Base-by-base conservation (phyloP, 371 early-diverging fungal species). In the Lichtheimia hyalospora region DNA sequence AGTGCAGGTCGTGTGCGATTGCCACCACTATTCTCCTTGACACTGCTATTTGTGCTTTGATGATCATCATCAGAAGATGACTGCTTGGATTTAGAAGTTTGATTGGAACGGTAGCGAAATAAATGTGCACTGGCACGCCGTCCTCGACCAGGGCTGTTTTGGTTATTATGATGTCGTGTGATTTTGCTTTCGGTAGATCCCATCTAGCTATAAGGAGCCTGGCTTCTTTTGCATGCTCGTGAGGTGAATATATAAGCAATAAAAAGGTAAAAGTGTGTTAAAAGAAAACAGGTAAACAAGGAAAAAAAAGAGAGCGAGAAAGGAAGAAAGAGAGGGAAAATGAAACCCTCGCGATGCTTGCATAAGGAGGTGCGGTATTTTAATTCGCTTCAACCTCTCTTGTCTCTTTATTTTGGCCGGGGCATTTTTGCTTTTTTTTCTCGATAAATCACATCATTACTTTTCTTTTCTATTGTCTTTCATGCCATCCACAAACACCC, bases 161-260 rank as follows among this genome's bases (percentile, higher is more conserved):
- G 34, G 21, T 54, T n/a, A 5, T 42, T 18, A 39, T 2, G 43
- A 28, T 8, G 27, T 56, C 23, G 48, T 34, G 28, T 20, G 25
- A 46, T 18, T 16, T 56, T 56, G 57, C 57, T 56, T 27, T 56
- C 46, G n/a, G 43, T 56, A 25, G 46, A 56, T 56, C 57, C 57
- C 57, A 56, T 56, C 41, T 34, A 10, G 34, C 34, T 34, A 34
- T 34, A 34, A 34, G 10, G 10, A 34, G 34, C 34, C 34, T 34
- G 34, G 34, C 34, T 34, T 27, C 52, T 52, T 28, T 39, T 53
- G 53, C 53, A 53, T 34, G 34, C 34, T 34, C 34, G 34, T 8
- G 34, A 34, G 34, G 34, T 34, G 10, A 34, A 34, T 34, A 34
- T 34, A 34, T 34, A 34, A 28, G 6, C 28, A 28, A 28, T 28